Evolutionary conservation across 1,139 yeast genomes (phyloP).

Genomic region (Meyerozyma guilliermondii): DNA sequence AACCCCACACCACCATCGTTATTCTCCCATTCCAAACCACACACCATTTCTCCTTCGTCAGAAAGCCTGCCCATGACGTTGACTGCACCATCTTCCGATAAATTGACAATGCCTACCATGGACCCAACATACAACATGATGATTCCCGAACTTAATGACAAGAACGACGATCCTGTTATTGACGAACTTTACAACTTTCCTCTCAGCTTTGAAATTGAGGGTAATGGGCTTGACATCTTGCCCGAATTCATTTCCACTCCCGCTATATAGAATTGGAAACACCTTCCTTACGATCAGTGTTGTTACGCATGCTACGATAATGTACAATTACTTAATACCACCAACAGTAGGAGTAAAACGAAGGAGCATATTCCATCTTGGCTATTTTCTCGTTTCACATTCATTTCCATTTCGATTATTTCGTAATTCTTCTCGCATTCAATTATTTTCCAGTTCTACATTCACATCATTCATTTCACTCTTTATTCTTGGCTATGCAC

Average conservation of each 20-base stretch:
- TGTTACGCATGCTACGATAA: not conserved
- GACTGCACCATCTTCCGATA: not conserved
- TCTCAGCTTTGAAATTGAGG: not conserved
- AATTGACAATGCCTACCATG: not conserved
- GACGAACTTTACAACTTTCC: constrained; percentile 1
- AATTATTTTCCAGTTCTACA: too few species aligned
- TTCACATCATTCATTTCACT: too few species aligned
- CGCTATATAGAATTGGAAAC: not conserved
- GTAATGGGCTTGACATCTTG: not conserved
- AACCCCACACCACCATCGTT: not conserved
- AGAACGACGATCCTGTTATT: not conserved
- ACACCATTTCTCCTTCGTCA: not conserved
- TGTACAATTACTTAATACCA: not conserved
- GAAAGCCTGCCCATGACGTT: not conserved
- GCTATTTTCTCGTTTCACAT: too few species aligned
- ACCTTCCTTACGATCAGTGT: not conserved
- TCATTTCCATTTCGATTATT: too few species aligned
- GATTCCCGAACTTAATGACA: not conserved
- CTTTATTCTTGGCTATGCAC: too few species aligned
- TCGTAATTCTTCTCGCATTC: too few species aligned
- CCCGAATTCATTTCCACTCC: constrained; percentile 1
- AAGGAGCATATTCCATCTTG: not conserved
- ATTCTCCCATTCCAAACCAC: not conserved
- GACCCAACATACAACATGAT: not conserved
- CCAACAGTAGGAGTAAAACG: not conserved